phyloP scores from a whole-genome alignment of 345 rosid species.

The Durio zibethinus region DNA sequence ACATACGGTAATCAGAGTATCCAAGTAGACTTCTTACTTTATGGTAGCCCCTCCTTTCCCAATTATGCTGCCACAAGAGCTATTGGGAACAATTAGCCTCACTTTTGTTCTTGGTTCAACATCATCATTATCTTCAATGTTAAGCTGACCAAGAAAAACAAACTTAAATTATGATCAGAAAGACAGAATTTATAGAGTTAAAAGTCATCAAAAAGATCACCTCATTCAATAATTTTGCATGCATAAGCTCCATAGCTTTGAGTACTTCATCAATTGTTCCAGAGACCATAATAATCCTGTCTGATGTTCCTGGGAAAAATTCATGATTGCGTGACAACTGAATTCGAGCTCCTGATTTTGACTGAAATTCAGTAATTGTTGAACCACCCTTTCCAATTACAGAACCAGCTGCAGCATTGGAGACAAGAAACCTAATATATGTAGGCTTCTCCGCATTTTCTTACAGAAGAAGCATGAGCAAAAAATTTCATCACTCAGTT shows the following conservation, averaged over 20 bases:
- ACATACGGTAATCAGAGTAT: conserved; percentile 12
- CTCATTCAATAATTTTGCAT: conserved; percentile 82
- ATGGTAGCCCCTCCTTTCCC: conserved; percentile 98
- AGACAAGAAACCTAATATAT: conserved; percentile 80
- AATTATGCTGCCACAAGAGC: conserved; percentile 96
- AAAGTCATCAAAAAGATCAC: conserved; percentile 34
- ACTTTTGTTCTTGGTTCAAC: conserved; percentile 81
- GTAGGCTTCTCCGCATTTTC: conserved; percentile 79
- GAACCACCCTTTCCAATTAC: conserved; percentile 99
- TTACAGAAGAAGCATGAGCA: conserved; percentile 25
- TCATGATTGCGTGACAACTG: conserved; percentile 94
- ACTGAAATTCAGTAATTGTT: conserved; percentile 92
- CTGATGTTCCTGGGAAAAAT: conserved; percentile 92
- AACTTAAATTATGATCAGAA: conserved; percentile 17
- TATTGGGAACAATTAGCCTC: conserved; percentile 89
- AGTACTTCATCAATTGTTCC: conserved; percentile 73
- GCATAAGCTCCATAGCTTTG: conserved; percentile 81
- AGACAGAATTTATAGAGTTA: neutral
- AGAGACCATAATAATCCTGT: conserved; percentile 86
- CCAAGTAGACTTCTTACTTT: conserved; percentile 53
- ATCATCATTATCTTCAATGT: conserved; percentile 68
- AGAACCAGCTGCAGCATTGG: conserved; percentile 98
- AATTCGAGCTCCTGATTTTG: conserved; percentile 90
- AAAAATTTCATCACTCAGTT: neutral
- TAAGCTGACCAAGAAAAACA: conserved; percentile 47